phyloP scores from a whole-genome alignment of 768 basidiomycete species.

The Crassisporium funariophilum region DNA sequence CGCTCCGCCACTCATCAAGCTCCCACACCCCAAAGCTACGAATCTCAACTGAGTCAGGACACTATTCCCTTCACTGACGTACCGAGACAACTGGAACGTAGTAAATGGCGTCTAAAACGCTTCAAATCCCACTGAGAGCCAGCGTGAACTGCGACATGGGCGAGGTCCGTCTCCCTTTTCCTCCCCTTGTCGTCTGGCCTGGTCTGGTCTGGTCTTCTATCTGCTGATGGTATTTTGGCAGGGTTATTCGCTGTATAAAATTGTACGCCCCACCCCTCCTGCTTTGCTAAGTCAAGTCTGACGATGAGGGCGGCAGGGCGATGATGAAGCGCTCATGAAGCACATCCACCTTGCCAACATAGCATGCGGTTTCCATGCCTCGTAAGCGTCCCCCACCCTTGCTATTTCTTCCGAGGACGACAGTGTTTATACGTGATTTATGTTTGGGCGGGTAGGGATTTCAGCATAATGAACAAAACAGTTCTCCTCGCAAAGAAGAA shows the following conservation, averaged over 20 bases:
- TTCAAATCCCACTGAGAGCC: conserved; percentile 39
- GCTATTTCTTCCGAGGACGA: background rate
- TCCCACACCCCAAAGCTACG: too few species aligned
- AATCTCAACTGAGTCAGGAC: too few species aligned
- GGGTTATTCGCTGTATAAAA: conserved; percentile 54
- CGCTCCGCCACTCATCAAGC: too few species aligned
- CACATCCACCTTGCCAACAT: conserved; percentile 63
- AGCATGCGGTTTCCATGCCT: conserved; percentile 72
- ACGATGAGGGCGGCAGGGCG: conserved; percentile 35
- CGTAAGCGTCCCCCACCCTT: conserved; percentile 32
- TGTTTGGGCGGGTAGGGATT: too few species aligned
- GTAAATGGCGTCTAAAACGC: too few species aligned
- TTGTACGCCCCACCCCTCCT: conserved; percentile 30
- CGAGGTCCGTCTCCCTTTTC: conserved; percentile 49
- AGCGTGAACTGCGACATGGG: conserved; percentile 61
- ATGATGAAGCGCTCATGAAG: conserved; percentile 55
- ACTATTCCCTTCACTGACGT: too few species aligned
- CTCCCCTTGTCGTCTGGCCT: too few species aligned
- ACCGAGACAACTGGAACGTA: too few species aligned
- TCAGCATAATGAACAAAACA: conserved; percentile 65
- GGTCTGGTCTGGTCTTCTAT: background rate
- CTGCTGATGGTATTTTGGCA: conserved; percentile 16
- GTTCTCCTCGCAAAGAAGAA: conserved; percentile 58
- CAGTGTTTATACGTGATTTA: background rate
- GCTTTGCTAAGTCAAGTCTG: background rate